A percentile compares a stretch with the other conserved stretches of the same genome.
Evolutionary conservation across 192 early-diverging fungal genomes (phyloP).

Genomic region (Dissophora globulifera): DNA sequence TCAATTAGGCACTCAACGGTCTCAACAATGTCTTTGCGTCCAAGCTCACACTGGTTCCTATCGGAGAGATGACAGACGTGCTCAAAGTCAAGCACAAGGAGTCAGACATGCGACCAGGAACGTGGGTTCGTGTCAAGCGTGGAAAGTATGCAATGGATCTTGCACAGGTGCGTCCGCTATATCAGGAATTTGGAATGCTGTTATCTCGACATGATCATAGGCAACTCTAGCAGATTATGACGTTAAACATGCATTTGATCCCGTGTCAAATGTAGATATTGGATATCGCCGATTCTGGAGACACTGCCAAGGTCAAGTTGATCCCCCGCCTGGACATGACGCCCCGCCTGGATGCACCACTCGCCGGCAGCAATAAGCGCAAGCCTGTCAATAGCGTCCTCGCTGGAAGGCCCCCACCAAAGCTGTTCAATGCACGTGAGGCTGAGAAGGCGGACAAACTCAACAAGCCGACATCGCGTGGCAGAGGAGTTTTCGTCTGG

Average conservation of each 20-base stretch:
- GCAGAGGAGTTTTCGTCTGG: constrained; percentile 69
- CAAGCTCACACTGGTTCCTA: constrained; percentile 84
- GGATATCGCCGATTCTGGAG: constrained; percentile 73
- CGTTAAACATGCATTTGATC: too few species aligned
- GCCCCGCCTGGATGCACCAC: constrained; percentile 47
- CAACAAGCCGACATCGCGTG: constrained; percentile 63
- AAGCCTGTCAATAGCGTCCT: constrained; percentile 62
- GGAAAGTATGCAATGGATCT: constrained; percentile 96
- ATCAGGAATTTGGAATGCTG: neutral
- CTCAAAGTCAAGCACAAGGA: constrained; percentile 79
- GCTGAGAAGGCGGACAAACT: constrained; percentile 57
- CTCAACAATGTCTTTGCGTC: constrained; percentile 79
- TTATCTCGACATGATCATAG: too few species aligned
- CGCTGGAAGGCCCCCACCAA: constrained; percentile 71
- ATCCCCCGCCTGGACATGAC: constrained; percentile 81
- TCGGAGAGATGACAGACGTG: constrained; percentile 92
- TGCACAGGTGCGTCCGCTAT: constrained; percentile 88
- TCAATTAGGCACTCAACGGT: constrained; percentile 77
- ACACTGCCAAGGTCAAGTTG: constrained; percentile 72
- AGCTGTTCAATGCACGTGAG: constrained; percentile 79
- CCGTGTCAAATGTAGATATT: constrained; percentile 52
- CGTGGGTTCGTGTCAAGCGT: constrained; percentile 91
- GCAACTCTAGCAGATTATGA: too few species aligned
- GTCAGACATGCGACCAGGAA: constrained; percentile 68
- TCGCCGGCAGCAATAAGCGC: constrained; percentile 60